Base-by-base conservation (phyloP, 257 asterid genomes). In the Craterostigma plantagineum region DNA sequence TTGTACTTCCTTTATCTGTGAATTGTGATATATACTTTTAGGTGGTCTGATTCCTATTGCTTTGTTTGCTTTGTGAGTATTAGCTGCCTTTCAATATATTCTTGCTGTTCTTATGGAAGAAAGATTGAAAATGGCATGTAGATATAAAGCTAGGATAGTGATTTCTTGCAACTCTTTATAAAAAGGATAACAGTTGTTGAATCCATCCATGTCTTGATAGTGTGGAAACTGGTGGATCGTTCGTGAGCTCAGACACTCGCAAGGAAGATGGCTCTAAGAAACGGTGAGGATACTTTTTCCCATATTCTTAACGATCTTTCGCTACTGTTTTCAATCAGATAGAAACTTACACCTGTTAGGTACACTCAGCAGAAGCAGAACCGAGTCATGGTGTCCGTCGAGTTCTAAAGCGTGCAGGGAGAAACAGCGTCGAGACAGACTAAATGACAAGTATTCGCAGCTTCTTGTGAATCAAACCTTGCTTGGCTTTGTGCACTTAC, bases 381-480 rank as follows among this genome's bases (percentile, higher is more conserved):
- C 68, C 51, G 91, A 73, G 42, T 47, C 65, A 11, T 66, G 75
- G 45, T 61, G 62, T 60, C 46, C 85, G 15, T 56, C 93, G 50
- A 68, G 69, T 49, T 76, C 91, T 52, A 80, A 80, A 64, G 93
- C 93, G 4, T 63, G 76, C 68, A 61, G 81, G 68, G 93, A 80
- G 72, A 80, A 76, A 56, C 61, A 61, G 53, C 79, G 85, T 34
- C 62, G 93, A 48, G 85, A 80, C 61, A 70, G 59, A 55, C 76
- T 80, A 51, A 76, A 80, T 57, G 91, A 76, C 68, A 70, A 62
- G 93, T 76, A 49, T 18, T n/a, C n/a, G n/a, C n/a, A n/a, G n/a
- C n/a, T 8, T 45, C 36, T 56, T 34, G 47, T 62, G 51, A 30
- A 14, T 47, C 23, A 12, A 7, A 3, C 39, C 8, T 48, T 46